phyloP scores from a whole-genome alignment of 164 flowering plant genomes.

The Hamamelis virginiana region DNA sequence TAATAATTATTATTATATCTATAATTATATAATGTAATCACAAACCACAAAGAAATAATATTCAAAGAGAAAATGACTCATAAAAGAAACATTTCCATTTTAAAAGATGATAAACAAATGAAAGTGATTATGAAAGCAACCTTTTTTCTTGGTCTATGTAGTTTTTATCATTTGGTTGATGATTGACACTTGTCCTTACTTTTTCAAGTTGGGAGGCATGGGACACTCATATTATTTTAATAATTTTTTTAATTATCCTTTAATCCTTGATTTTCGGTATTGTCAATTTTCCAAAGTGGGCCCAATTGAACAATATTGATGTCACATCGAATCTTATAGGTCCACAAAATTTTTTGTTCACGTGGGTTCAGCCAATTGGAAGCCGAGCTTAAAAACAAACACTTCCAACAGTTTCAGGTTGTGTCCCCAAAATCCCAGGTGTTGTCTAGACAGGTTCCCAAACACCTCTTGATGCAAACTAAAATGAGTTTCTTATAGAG shows the following conservation, averaged over 20 bases:
- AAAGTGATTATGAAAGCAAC: not conserved
- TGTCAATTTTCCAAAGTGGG: not conserved
- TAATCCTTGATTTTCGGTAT: not conserved
- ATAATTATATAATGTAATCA: too few relatives aligned
- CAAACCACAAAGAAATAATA: not conserved
- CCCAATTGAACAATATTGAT: not conserved
- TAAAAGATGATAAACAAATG: not conserved
- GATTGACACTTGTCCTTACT: slow-evolving; percentile 41
- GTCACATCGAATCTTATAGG: not conserved
- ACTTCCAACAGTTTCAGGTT: too few relatives aligned
- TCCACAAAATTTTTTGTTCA: not conserved
- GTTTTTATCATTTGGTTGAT: slow-evolving; percentile 24
- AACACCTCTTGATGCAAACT: too few relatives aligned
- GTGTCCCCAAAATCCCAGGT: not conserved
- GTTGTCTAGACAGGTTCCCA: not conserved
- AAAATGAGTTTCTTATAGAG: too few relatives aligned
- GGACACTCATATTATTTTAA: too few relatives aligned
- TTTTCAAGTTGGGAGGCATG: not conserved
- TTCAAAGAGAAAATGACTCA: not conserved
- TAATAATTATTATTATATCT: too few relatives aligned
- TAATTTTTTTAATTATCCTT: too few relatives aligned
- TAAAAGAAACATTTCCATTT: not conserved
- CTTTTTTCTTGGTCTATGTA: slow-evolving; percentile 12
- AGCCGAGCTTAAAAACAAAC: not conserved
- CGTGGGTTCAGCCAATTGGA: not conserved